Evolutionary conservation across 73 alveolate genomes (phyloP).

Genomic region (Chromera velia): DNA sequence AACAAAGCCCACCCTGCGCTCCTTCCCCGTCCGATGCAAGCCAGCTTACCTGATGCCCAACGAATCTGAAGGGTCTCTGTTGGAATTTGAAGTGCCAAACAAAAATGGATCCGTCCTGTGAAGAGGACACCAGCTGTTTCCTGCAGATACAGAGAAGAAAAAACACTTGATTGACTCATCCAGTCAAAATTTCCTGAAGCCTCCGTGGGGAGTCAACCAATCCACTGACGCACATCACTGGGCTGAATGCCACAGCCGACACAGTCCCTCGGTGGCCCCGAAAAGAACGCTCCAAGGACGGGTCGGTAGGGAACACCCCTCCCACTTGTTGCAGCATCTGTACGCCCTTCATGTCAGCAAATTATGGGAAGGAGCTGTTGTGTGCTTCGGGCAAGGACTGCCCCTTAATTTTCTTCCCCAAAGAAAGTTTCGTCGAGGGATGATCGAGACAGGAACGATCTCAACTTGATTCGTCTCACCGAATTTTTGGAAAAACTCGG

Average conservation of each 20-base stretch:
- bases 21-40: no score
- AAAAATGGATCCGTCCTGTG: conserved; percentile 57
- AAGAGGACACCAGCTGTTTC: conserved; percentile 65
- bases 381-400: no score
- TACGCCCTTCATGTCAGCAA: no score
- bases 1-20: no score
- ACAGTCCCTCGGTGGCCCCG: conserved; percentile 66
- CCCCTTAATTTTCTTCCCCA: no score
- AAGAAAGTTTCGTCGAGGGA: no score
- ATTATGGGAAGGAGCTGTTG: no score
- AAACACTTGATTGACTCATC: neutral
- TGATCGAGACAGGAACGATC: no score
- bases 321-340: no score
- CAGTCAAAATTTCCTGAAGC: neutral
- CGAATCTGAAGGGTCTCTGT: conserved; percentile 53
- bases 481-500: no score
- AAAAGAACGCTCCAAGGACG: conserved; percentile 69
- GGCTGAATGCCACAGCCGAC: conserved; percentile 58
- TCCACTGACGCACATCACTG: conserved; percentile 33
- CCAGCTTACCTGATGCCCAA: conserved; percentile 51
- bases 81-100: conserved; percentile 62
- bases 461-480: no score
- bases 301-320: no score
- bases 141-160: neutral
- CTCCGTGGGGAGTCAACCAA: neutral